Conservation (phyloP, 768 basidiomycete genomes). For the Boletus rufocinnamomeus region DNA sequence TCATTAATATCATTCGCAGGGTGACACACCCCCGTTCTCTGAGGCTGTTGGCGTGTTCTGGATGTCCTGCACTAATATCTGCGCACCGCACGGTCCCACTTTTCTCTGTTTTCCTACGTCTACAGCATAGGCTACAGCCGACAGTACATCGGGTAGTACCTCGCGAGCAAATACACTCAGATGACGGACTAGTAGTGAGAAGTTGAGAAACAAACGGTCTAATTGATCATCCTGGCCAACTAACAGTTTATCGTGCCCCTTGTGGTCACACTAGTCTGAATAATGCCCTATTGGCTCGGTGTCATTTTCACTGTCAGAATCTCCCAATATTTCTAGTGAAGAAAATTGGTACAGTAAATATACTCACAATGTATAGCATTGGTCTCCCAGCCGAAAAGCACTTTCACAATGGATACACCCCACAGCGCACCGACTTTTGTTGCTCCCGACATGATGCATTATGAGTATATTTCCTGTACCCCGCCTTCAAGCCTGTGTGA, state of each 20-base stretch:
- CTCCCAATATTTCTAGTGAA: neutral
- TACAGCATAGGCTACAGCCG: neutral
- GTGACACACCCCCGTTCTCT: constrained; percentile 19
- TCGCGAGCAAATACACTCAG: neutral
- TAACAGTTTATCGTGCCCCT: too few relatives aligned
- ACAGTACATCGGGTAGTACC: neutral
- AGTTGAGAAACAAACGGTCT: neutral
- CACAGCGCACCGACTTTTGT: too few relatives aligned
- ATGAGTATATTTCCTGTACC: too few relatives aligned
- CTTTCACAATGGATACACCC: too few relatives aligned
- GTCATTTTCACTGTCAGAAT: neutral
- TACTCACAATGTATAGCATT: too few relatives aligned
- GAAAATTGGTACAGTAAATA: neutral
- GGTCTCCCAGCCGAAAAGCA: too few relatives aligned
- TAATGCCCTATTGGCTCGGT: too few relatives aligned
- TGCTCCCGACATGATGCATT: too few relatives aligned
- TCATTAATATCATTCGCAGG: constrained; percentile 10
- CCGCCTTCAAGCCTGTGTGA: too few relatives aligned
- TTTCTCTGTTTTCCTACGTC: constrained; percentile 12
- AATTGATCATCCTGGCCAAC: too few relatives aligned
- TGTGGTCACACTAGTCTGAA: too few relatives aligned
- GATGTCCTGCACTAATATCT: constrained; percentile 35
- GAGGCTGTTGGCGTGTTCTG: constrained; percentile 28
- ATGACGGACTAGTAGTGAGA: neutral
- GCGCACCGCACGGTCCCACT: constrained; percentile 25